Evolutionary conservation across 2,329 filamentous ascomycete genomes (phyloP), one percentile per base, ranked within the genome.

Genomic region (Stemphylium vesicarium): DNA sequence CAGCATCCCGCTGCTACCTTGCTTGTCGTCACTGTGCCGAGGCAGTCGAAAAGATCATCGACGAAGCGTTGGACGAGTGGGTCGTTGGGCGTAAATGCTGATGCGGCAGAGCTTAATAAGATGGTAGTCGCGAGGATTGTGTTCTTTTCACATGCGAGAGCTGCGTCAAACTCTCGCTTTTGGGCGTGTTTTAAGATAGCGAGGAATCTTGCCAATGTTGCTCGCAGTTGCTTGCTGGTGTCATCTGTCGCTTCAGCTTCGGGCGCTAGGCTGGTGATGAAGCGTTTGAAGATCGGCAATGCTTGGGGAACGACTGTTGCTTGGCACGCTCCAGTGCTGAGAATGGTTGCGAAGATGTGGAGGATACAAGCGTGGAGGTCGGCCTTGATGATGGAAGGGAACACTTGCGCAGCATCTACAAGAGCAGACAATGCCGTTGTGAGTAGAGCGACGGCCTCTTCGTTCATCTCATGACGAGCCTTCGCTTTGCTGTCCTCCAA

Each of bases 351-450:
- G 71, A 98, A 97, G 50, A 98, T 96, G 78, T 99, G 93, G 44
- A 99, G 85, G 63, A 98, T 96, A 70, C 94, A 98, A 35, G 95
- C 94, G 71, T 98, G 92, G 6, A 99, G 83, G 73, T 99, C 95
- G 9, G 92, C 94, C 72, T 95, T 95, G 80, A 99, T 99, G 66
- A 99, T 93, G 2, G 91, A 87, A 0, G 96, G 96, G 77, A 99
- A 99, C 13, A 98, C 92, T 58, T 96, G 91, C 6, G 95, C 93
- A 1, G 95, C 93, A 70, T 98, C 92, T 3, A 98, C 95, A 1
- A 99, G 85, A 1, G 95, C 91, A 56, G 93, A 90, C 1, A 99
- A 82, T 0, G 92, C 88, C 2, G 90, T 87, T 20, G 88, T 87
- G 44, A 97, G 86, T 3, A 99, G 85, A 2, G 88, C 81, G 15